phyloP scores from a whole-genome alignment of 352 stramenopile species.

The Globisporangium ultimum region DNA sequence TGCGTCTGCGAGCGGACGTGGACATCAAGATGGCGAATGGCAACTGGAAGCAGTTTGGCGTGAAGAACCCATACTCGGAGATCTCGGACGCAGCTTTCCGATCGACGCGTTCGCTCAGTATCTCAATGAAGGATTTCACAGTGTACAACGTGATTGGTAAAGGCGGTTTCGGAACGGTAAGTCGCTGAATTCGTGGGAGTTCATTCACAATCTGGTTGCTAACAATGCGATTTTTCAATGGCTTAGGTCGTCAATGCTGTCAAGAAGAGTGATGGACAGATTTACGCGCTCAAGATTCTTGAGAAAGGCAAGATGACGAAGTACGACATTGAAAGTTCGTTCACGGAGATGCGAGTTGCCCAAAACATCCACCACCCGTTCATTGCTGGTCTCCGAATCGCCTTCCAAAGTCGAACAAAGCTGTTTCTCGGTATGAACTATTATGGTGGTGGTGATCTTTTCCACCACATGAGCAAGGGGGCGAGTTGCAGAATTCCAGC shows the following conservation, averaged over 20 bases:
- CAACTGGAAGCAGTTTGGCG: conserved; percentile 77
- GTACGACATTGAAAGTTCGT: conserved; percentile 87
- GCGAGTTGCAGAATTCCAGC: conserved; percentile 82
- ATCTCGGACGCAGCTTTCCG: conserved; percentile 73
- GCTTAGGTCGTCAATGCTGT: conserved; percentile 80
- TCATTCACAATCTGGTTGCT: too few relatives aligned
- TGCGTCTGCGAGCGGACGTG: conserved; percentile 77
- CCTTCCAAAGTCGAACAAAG: conserved; percentile 86
- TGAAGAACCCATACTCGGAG: conserved; percentile 80
- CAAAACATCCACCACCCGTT: conserved; percentile 89
- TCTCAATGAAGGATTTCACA: conserved; percentile 89
- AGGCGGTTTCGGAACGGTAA: conserved; percentile 76
- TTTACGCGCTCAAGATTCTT: conserved; percentile 91
- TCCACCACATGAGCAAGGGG: conserved; percentile 89
- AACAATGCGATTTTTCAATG: too few relatives aligned
- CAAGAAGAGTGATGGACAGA: conserved; percentile 87
- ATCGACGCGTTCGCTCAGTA: conserved; percentile 81
- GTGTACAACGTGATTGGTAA: conserved; percentile 91
- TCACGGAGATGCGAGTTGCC: conserved; percentile 87
- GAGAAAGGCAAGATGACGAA: conserved; percentile 90
- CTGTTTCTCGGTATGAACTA: conserved; percentile 89
- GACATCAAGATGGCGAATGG: conserved; percentile 67
- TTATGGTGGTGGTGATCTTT: conserved; percentile 82
- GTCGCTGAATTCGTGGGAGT: not conserved
- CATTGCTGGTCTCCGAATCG: conserved; percentile 80